Evolutionary conservation across 2,329 filamentous ascomycete species (phyloP).

Genomic region (Microascus cirrosus): DNA sequence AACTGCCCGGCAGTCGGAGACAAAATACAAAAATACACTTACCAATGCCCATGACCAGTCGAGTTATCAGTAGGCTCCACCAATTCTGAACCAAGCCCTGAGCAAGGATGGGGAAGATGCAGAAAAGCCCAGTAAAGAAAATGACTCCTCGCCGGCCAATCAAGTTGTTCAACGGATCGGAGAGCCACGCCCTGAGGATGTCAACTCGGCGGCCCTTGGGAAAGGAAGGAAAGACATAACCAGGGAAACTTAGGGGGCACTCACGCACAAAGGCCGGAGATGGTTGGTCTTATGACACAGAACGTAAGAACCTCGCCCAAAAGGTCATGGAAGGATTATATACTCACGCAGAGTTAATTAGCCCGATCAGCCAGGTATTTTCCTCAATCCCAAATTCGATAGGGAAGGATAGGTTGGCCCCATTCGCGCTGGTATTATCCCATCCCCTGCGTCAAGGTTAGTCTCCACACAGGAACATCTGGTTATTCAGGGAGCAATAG

Average conservation of each 20-base stretch:
- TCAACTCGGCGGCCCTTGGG: slow-evolving; percentile 35
- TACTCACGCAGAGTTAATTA: slow-evolving; percentile 9
- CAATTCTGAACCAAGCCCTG: slow-evolving; percentile 43
- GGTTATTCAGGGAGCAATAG: too few species aligned
- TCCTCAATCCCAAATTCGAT: slow-evolving; percentile 29
- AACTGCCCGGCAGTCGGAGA: too few species aligned
- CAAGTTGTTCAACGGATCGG: slow-evolving; percentile 47
- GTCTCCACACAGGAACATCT: too few species aligned
- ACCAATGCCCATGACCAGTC: slow-evolving; percentile 42
- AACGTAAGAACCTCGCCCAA: slow-evolving; percentile 27
- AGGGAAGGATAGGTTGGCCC: slow-evolving; percentile 35
- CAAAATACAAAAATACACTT: too few species aligned
- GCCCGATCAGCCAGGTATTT: too few species aligned
- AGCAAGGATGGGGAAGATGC: slow-evolving; percentile 50
- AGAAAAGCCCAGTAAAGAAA: slow-evolving; percentile 52
- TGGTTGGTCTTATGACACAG: slow-evolving; percentile 20
- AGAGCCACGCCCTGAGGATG: too few species aligned
- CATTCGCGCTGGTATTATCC: too few species aligned
- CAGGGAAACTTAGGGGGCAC: background rate
- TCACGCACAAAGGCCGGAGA: too few species aligned
- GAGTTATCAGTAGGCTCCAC: slow-evolving; percentile 46
- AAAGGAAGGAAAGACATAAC: background rate
- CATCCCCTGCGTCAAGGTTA: too few species aligned
- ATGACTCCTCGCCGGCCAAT: slow-evolving; percentile 49
- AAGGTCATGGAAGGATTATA: slow-evolving; percentile 26